phyloP scores from a whole-genome alignment of 768 basidiomycete genomes.

The Paxillus rubicundulus region DNA sequence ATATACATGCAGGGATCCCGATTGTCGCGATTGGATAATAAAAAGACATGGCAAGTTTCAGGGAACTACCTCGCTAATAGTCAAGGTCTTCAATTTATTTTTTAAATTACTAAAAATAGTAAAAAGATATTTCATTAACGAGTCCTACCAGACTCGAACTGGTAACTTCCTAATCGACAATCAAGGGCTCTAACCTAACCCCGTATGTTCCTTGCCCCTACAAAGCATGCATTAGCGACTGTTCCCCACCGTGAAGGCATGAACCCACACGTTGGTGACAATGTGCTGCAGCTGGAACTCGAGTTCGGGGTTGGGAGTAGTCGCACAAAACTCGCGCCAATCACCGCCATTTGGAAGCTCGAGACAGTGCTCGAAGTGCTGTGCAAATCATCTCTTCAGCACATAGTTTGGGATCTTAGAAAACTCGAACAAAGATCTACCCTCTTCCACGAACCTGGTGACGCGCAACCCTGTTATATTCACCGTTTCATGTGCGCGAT shows the following conservation, averaged over 20 bases:
- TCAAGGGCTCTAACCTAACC: no score
- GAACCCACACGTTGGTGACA: conserved; percentile 14
- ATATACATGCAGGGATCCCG: background rate
- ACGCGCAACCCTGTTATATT: conserved; percentile 6
- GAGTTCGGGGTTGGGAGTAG: no score
- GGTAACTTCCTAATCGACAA: no score
- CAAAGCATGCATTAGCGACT: background rate
- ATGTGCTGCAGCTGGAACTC: conserved; percentile 12
- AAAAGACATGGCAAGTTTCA: no score
- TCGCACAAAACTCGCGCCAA: no score
- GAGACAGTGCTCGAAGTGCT: conserved; percentile 20
- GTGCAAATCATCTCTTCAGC: background rate
- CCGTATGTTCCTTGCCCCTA: conserved; percentile 13
- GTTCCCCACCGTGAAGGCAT: background rate
- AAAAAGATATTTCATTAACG: no score
- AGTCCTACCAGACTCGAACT: no score
- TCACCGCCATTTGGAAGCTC: background rate
- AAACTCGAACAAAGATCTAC: background rate
- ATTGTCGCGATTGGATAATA: background rate
- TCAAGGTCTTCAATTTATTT: no score
- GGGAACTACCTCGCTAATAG: background rate
- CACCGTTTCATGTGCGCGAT: background rate
- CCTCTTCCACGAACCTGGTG: background rate
- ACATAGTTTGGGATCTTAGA: background rate
- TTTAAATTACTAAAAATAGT: no score